These are phyloP conservation scores for Oryza glumipatula DNA, from an alignment of 176 grass and related monocot species.

Conservation along the genomic window DNA sequence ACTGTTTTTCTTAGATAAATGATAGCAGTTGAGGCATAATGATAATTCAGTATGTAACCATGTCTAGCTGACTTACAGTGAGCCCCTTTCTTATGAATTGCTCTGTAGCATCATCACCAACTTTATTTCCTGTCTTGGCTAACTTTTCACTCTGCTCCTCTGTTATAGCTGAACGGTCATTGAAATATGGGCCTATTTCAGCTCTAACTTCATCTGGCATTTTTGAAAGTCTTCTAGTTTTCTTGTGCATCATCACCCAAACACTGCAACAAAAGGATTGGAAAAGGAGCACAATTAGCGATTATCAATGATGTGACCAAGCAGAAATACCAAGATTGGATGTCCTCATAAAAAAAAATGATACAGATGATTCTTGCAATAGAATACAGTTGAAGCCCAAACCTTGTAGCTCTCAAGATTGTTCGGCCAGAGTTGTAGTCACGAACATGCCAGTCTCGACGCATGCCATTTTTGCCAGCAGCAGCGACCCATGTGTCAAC, in stretches of 20 bases:
- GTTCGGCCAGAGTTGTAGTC: conserved; percentile 83
- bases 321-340: background rate
- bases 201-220: conserved; percentile 91
- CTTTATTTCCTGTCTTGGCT: conserved; percentile 58
- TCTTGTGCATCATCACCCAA: conserved; percentile 99
- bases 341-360: background rate
- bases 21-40: background rate
- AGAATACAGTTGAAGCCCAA: conserved; percentile 13
- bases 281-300: background rate
- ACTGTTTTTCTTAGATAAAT: background rate
- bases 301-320: conserved; percentile 1
- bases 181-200: conserved; percentile 92
- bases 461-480: conserved; percentile 98
- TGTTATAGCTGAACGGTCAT: conserved; percentile 62
- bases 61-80: conserved; percentile 68
- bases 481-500: conserved; percentile 96
- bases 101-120: conserved; percentile 46
- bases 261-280: conserved; percentile 57
- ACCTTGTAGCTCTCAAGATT: conserved; percentile 94
- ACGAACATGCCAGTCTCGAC: conserved; percentile 91
- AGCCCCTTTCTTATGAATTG: conserved; percentile 79
- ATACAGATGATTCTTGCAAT: background rate
- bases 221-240: conserved; percentile 90
- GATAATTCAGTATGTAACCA: background rate
- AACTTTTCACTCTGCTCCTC: conserved; percentile 75